Evolutionary conservation across 192 early-diverging fungal species (phyloP).

Genomic region (Coemansia sp.): DNA sequence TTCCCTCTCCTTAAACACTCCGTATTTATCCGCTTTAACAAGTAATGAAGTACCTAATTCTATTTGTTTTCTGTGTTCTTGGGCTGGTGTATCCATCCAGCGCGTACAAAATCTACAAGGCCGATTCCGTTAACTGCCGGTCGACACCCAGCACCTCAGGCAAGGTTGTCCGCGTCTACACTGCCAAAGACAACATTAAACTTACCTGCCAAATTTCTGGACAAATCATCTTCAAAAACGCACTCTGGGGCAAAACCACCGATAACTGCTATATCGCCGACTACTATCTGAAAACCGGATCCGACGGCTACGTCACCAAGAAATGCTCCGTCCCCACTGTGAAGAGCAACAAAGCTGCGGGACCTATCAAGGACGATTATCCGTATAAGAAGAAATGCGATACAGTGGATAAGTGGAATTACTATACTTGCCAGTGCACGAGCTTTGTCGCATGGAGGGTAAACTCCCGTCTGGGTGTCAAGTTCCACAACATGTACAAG

Average conservation of each 20-base stretch:
- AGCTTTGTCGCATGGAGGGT: slow-evolving; percentile 50
- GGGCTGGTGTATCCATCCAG: background rate
- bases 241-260: slow-evolving; percentile 49
- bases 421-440: slow-evolving; percentile 18
- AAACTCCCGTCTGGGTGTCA: slow-evolving; percentile 41
- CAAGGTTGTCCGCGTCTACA: slow-evolving; percentile 5
- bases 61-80: background rate
- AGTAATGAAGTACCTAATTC: background rate
- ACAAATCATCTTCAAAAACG: slow-evolving; percentile 23
- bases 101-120: slow-evolving; percentile 27
- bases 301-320: slow-evolving; percentile 26
- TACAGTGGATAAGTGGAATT: slow-evolving; percentile 40
- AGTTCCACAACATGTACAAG: slow-evolving; percentile 51
- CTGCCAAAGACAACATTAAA: background rate
- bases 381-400: slow-evolving; percentile 35
- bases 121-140: slow-evolving; percentile 15
- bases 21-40: too few species aligned
- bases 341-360: slow-evolving; percentile 18
- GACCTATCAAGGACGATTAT: slow-evolving; percentile 47
- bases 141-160: slow-evolving; percentile 10
- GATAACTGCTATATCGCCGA: slow-evolving; percentile 54
- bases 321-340: background rate
- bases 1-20: background rate
- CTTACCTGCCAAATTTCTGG: slow-evolving; percentile 41
- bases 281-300: slow-evolving; percentile 47